Percentiles rank a stretch among this genome's conserved stretches.
Evolutionary conservation across 352 stramenopile genomes (phyloP).

Genomic region (Peronospora belbahrii): DNA sequence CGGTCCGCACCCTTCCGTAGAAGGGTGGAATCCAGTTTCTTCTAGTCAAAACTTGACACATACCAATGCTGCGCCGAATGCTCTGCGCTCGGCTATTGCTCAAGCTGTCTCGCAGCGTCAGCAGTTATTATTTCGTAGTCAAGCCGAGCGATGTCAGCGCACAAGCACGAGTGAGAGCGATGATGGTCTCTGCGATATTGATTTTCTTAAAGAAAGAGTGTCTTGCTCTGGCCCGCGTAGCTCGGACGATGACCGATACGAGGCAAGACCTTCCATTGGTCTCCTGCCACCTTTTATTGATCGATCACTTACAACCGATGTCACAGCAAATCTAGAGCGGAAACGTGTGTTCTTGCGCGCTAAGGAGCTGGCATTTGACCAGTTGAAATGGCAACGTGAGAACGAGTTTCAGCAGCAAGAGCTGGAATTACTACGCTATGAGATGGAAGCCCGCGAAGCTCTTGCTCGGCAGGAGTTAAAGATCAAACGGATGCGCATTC

Average conservation of each 20-base stretch:
- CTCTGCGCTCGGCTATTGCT: slow-evolving; percentile 16
- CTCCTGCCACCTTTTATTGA: slow-evolving; percentile 10
- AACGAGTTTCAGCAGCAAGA: slow-evolving; percentile 19
- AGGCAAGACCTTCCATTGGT: slow-evolving; percentile 1
- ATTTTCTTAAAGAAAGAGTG: background rate
- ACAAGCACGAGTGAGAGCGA: slow-evolving; percentile 11
- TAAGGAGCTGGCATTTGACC: slow-evolving; percentile 24
- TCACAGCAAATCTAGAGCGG: slow-evolving; percentile 6
- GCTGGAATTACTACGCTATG: slow-evolving; percentile 13
- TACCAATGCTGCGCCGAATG: background rate
- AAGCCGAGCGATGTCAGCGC: background rate
- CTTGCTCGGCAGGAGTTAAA: slow-evolving; percentile 14
- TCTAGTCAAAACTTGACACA: background rate
- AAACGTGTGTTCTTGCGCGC: slow-evolving; percentile 16
- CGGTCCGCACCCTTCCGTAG: background rate
- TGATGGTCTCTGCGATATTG: slow-evolving; percentile 2
- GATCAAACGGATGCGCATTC: slow-evolving; percentile 15
- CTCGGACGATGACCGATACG: background rate
- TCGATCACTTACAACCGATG: background rate
- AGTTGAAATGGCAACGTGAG: slow-evolving; percentile 15
- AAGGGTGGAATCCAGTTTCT: background rate
- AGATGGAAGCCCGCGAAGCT: slow-evolving; percentile 16
- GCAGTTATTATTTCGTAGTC: slow-evolving; percentile 10
- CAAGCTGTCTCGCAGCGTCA: slow-evolving; percentile 16
- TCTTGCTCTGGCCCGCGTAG: background rate